A percentile compares a stretch with the other conserved stretches of the same genome.
phyloP scores from a whole-genome alignment of 1,284 basidiomycete species.

The Puccinia hordei region DNA sequence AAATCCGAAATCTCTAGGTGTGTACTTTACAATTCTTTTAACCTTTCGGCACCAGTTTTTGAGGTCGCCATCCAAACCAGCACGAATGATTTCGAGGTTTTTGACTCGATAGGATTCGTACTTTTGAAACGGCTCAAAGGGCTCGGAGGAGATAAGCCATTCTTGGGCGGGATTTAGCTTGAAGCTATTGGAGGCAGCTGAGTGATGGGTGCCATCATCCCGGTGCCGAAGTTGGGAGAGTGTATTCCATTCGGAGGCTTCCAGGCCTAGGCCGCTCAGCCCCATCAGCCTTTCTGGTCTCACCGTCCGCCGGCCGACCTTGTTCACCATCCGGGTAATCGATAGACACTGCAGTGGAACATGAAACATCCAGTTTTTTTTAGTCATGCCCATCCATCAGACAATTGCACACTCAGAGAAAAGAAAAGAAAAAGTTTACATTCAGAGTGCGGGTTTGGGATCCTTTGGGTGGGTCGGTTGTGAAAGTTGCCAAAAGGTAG shows the following conservation, averaged over 20 bases:
- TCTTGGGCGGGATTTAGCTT: slow-evolving; percentile 32
- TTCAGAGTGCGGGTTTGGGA: slow-evolving; percentile 34
- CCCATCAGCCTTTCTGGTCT: slow-evolving; percentile 18
- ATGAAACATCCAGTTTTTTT: background rate
- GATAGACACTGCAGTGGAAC: slow-evolving; percentile 24
- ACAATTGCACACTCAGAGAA: background rate
- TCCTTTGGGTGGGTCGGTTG: slow-evolving; percentile 39
- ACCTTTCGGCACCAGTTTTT: slow-evolving; percentile 18
- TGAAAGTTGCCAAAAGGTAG: slow-evolving; percentile 45
- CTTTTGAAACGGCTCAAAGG: background rate
- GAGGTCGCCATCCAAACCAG: slow-evolving; percentile 37
- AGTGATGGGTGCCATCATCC: background rate
- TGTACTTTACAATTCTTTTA: slow-evolving; percentile 32
- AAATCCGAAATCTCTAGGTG: background rate
- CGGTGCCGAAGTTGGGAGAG: background rate
- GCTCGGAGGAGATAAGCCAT: slow-evolving; percentile 20
- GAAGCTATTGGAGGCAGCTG: background rate
- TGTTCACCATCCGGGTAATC: slow-evolving; percentile 46
- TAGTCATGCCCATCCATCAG: background rate
- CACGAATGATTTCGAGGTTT: slow-evolving; percentile 41
- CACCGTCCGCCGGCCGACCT: slow-evolving; percentile 44
- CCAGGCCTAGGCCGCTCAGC: slow-evolving; percentile 18
- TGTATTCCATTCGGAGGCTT: background rate
- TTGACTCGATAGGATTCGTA: slow-evolving; percentile 10
- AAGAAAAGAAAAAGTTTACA: slow-evolving; percentile 22